These are phyloP conservation scores for Centaurea solstitialis DNA, from an alignment of 129 eudicot genomes.

Conservation along the genomic window DNA sequence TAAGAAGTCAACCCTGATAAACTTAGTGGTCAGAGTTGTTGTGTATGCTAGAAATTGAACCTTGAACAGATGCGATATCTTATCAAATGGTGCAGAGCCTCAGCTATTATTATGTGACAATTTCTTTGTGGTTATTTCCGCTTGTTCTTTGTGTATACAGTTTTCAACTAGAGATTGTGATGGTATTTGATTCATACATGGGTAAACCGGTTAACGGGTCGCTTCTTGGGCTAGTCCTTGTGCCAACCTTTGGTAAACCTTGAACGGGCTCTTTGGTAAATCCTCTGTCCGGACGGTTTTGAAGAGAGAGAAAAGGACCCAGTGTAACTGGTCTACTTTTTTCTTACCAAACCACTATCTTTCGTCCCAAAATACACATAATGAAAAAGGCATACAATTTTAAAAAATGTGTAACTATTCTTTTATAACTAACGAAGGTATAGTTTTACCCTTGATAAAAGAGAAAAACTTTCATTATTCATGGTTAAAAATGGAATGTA, in stretches of 20 bases:
- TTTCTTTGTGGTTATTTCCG: no score
- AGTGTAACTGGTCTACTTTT: background rate
- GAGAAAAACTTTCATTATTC: no score
- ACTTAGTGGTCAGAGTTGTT: no score
- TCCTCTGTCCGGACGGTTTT: background rate
- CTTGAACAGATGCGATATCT: no score
- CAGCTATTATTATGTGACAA: no score
- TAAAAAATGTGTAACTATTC: background rate
- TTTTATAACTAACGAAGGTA: no score
- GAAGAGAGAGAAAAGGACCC: background rate
- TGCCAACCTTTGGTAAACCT: background rate
- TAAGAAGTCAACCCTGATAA: no score
- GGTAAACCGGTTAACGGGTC: background rate
- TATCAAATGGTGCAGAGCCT: no score
- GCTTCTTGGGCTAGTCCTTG: background rate
- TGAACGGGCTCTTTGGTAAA: background rate
- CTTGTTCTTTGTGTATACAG: background rate
- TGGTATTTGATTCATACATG: background rate
- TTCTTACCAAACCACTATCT: background rate
- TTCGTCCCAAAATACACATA: no score
- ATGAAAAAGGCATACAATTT: no score
- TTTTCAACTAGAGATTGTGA: background rate
- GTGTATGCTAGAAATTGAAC: no score
- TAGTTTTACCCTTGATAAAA: background rate
- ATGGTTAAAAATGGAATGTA: no score